These are phyloP conservation scores for Austroboletus novae-zelandiae DNA, from an alignment of 1,284 basidiomycete species.

Conservation along the genomic window DNA sequence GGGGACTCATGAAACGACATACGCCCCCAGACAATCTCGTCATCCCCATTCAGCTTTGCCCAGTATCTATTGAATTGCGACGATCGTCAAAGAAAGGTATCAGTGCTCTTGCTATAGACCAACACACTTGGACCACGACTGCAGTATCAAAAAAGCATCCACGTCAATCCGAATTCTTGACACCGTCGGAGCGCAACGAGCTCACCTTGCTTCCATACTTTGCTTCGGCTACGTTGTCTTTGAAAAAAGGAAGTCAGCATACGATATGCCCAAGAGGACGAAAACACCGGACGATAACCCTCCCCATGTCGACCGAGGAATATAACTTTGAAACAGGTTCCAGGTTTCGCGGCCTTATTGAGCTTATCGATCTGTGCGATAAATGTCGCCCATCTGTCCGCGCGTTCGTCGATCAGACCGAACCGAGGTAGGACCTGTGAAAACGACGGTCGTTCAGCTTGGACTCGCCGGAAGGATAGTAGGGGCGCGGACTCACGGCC, in stretches of 20 bases:
- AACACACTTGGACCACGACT: constrained; percentile 57
- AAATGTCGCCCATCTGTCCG: constrained; percentile 55
- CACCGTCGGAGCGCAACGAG: neutral
- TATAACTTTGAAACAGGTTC: constrained; percentile 58
- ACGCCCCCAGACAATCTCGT: constrained; percentile 77
- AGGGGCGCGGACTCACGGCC: too few species aligned
- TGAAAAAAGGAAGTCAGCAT: neutral
- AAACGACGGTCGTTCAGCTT: neutral
- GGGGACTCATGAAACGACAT: constrained; percentile 31
- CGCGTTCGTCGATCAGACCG: constrained; percentile 53
- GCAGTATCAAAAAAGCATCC: neutral
- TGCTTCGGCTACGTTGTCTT: constrained; percentile 71
- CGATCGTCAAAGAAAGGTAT: neutral
- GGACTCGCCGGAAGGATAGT: neutral
- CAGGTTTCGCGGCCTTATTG: constrained; percentile 39
- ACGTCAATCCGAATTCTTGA: neutral
- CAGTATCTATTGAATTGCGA: constrained; percentile 47
- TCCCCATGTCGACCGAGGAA: constrained; percentile 71
- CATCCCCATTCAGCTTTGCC: constrained; percentile 70
- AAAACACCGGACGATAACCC: constrained; percentile 40
- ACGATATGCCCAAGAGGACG: too few species aligned
- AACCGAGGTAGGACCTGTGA: constrained; percentile 57
- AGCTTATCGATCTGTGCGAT: constrained; percentile 41
- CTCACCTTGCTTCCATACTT: constrained; percentile 66
- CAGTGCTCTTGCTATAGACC: neutral